Conservation (phyloP, 2,329 filamentous ascomycete genomes). For the Trichoderma atrobrunneum region DNA sequence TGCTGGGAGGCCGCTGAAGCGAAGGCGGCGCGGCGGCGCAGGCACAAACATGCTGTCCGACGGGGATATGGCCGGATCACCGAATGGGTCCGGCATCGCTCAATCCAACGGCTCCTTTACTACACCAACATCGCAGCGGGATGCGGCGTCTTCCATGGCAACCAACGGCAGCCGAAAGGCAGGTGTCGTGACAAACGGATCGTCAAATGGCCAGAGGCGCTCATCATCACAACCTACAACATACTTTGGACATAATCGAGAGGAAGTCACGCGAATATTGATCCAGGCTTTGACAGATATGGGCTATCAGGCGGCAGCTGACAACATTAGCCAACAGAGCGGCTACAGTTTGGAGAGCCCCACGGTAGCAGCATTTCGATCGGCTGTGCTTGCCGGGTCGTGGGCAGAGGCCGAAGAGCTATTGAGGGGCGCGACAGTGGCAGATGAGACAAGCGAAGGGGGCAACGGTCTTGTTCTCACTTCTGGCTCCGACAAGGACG, state of each 20-base stretch:
- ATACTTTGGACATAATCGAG: conserved; percentile 84
- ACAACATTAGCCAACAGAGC: conserved; percentile 73
- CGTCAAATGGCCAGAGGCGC: conserved; percentile 37
- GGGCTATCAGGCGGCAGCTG: conserved; percentile 77
- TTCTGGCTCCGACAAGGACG: conserved; percentile 68
- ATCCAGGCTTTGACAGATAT: conserved; percentile 89
- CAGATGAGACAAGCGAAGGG: conserved; percentile 33
- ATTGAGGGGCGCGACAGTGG: conserved; percentile 55
- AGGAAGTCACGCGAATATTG: conserved; percentile 88
- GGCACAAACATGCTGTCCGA: conserved; percentile 66
- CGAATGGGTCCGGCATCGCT: conserved; percentile 52
- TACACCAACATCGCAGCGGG: conserved; percentile 21
- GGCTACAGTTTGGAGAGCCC: conserved; percentile 83
- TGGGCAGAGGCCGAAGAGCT: conserved; percentile 86
- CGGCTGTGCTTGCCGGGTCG: conserved; percentile 72
- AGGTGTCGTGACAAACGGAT: conserved; percentile 53
- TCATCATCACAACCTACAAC: conserved; percentile 26
- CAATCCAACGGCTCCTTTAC: conserved; percentile 42
- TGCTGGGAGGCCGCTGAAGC: conserved; percentile 35
- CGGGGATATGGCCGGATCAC: conserved; percentile 47
- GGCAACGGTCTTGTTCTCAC: conserved; percentile 68
- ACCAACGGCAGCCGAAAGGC: conserved; percentile 49
- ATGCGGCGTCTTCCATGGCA: conserved; percentile 22
- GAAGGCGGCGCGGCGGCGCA: conserved; percentile 54
- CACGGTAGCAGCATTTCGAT: conserved; percentile 81